A percentile compares a stretch with the other conserved stretches of the same genome.
These are phyloP conservation scores for Casuarina equisetifolia DNA, from an alignment of 306 rosid species.

Conservation along the genomic window DNA sequence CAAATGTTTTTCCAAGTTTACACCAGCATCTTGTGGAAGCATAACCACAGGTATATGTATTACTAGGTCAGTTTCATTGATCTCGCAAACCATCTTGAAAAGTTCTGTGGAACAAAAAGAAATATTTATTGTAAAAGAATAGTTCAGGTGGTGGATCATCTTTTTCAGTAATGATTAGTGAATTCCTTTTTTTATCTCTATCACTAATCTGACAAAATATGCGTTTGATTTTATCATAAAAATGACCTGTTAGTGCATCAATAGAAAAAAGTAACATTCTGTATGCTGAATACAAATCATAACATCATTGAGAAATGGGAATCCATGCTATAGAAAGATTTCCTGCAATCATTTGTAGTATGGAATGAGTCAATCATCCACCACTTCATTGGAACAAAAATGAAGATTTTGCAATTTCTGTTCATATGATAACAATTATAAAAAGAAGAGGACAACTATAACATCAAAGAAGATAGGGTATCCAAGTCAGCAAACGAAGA, in stretches of 20 bases:
- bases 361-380: too few relatives aligned
- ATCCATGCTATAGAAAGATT: too few relatives aligned
- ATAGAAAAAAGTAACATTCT: background rate
- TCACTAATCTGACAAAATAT: background rate
- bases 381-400: too few relatives aligned
- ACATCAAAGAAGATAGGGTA: background rate
- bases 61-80: constrained; percentile 63
- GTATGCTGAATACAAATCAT: too few relatives aligned
- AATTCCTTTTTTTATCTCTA: background rate
- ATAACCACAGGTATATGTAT: constrained; percentile 91
- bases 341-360: too few relatives aligned
- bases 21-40: constrained; percentile 93
- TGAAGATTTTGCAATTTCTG: background rate
- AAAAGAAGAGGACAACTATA: background rate
- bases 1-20: constrained; percentile 57
- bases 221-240: background rate
- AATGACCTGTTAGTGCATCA: background rate
- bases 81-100: constrained; percentile 98
- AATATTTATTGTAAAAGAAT: constrained; percentile 12
- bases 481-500: background rate
- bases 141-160: background rate
- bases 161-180: background rate
- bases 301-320: too few relatives aligned
- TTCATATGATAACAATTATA: background rate
- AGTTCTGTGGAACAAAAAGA: constrained; percentile 57